Evolutionary conservation across 345 rosid genomes (phyloP), one percentile per base, ranked within the genome.

Genomic region (Heritiera littoralis): DNA sequence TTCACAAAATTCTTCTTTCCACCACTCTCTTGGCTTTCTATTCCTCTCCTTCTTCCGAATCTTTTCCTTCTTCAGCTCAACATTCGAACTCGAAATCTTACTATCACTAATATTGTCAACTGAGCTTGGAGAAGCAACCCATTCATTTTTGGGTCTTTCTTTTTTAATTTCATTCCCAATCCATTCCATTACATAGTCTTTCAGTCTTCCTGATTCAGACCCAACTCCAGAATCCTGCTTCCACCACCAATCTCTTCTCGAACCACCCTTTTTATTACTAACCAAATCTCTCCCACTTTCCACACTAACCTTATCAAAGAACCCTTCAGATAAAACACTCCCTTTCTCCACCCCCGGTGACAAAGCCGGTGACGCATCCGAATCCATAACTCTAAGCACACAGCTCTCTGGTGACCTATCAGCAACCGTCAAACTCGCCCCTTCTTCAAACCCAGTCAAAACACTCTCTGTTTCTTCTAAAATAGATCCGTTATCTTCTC

Each of bases 1-100:
- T 58, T 92, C 97, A 7, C 94, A 92, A 75, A 89, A 92, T 83
- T 92, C 97, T 65, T 92, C 97, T 74, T 89, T 92, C 97, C 97
- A 92, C 97, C 97, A 92, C 32, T 92, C 94, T 77, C 91, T 87
- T 6, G 97, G 94, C 84, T 85, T 89, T 64, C 97, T 80, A 55
- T 75, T 89, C 85, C 88, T 87, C 61, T 84, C 88, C 74, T 87
- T 86, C 82, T 77, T 89, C 51, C 83, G 51, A 71, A 85, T 56
- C 70, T 72, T 84, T 51, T 80, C 86, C 84, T 87, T 88, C 80
- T 87, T 89, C 65, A 83, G 72, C 82, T 85, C 86, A 23, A 80
- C 52, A 56, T 87, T 83, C 0, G 86, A 76, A 65, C 58, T 77
- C 66, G 83, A 81, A 35, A 55, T 82, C 70, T 80, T 82, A 20